Base-by-base conservation (phyloP, 2,329 filamentous ascomycete genomes). In the Colletotrichum orbiculare region DNA sequence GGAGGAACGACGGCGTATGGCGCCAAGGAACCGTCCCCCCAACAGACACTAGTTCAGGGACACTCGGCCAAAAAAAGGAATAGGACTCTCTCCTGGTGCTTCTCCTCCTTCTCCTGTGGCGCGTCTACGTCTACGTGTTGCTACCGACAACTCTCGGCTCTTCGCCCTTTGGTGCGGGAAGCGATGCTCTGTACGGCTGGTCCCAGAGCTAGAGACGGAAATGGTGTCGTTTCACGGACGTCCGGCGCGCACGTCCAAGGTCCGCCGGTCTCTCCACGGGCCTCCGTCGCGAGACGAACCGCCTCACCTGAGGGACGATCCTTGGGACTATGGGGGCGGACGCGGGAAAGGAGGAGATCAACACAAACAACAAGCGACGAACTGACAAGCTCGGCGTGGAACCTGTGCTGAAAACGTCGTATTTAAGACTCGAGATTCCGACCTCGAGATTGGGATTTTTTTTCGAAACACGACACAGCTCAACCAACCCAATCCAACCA, bases 181-280 rank as follows among this genome's bases (percentile, higher is more conserved):
- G 63, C 63, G 63, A 66, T 63, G 45, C 42, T 42, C 43, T 56
- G 35, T 55, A 50, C 35, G 17, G 34, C 55, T 39, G 46, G 55
- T 37, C 55, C 38, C 49, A 63, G 48, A 25, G 25, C 58, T 63
- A 66, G 58, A 41, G 53, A 38, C 46, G 45, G 43, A 49, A 49
- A 37, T 53, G 58, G 59, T 53, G 41, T 53, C 58, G 63, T 66
- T 66, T 66, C 63, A 66, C 64, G 64, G 64, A 66, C 64, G 64
- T 66, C 64, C 64, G 64, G 13, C 34, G 38, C 48, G 64, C 64
- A 60, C 39, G 48, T 47, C 43, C 64, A 60, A 35, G 25, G 64
- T 66, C 64, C 64, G 64, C 48, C 54, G 47, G 43, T 54, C 60
- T 66, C 64, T 66, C 64, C 64, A 66, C 60, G 64, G 64, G 54